Base-by-base conservation (phyloP, 208 protist genomes). In the Tritrichomonas musculus region DNA sequence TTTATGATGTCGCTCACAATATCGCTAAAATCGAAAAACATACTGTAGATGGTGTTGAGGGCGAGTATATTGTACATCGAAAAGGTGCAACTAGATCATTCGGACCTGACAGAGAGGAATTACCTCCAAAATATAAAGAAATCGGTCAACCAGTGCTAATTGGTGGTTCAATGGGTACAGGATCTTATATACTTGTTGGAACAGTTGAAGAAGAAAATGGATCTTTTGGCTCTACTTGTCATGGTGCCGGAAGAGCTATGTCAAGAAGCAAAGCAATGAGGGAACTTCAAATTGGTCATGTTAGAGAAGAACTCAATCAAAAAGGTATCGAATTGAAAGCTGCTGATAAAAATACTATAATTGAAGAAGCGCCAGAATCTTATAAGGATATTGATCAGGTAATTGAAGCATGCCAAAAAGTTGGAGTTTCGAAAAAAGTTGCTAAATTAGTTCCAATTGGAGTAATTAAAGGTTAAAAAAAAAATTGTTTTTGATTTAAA, bases 151-250 rank as follows among this genome's bases (percentile, higher is more conserved):
- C 97, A 9, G 96, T 98, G 1, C 92, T 98, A 1, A 96, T 98
- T 66, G 97, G 97, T 69, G 97, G 97, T n/a, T 96, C 96, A 25
- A 97, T 98, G 97, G 97, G 97, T 36, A 97, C 97, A 13, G 95
- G 65, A 73, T 95, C 93, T 53, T 98, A 97, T 92, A 95, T 98
- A 1, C 94, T 98, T 8, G 96, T 95, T 8, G 97, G 97, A 44
- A 98, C 96, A 0, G 94, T 97, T 41, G 57, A 94, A 36, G 97
- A 95, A 65, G 95, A 93, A 57, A 22, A 65, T 25, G 93, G 96
- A 36, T 96, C 96, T 9, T 97, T 96, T 94, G 97, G 96, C 9
- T 95, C 92, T 4, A 97, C 97, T 22, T 98, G 97, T 94, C 97
- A 98, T 95, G 97, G 97, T 14, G 97, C 97, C 0, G 97, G 97